Conservation (phyloP, 2,329 filamentous ascomycete genomes). For the Aspergillus eucalypticola region DNA sequence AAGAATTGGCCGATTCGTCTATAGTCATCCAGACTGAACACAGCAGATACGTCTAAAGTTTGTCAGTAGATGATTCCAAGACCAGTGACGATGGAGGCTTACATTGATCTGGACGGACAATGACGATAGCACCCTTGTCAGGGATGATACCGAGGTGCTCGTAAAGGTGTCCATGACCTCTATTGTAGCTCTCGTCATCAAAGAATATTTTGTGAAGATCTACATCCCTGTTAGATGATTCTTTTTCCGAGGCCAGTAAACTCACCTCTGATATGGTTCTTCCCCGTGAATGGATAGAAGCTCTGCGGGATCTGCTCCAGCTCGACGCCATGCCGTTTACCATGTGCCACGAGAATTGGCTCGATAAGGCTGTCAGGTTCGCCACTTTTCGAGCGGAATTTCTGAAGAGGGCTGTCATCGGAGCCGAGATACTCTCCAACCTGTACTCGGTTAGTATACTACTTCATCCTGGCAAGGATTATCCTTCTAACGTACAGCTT, state of each 20-base stretch:
- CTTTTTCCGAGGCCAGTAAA: not conserved
- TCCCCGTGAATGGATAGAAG: slow-evolving; percentile 59
- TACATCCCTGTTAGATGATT: slow-evolving; percentile 23
- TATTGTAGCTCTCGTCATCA: slow-evolving; percentile 58
- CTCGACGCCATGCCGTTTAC: slow-evolving; percentile 51
- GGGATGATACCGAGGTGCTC: slow-evolving; percentile 56
- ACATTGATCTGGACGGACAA: slow-evolving; percentile 65
- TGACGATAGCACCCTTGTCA: slow-evolving; percentile 48
- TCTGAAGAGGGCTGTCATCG: slow-evolving; percentile 42
- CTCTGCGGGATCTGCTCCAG: slow-evolving; percentile 56
- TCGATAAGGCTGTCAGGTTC: slow-evolving; percentile 61
- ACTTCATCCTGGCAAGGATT: not conserved
- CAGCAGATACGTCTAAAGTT: slow-evolving; percentile 42
- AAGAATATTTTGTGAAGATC: slow-evolving; percentile 61
- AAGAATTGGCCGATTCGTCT: slow-evolving; percentile 39
- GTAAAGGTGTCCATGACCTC: slow-evolving; percentile 60
- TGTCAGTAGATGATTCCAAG: slow-evolving; percentile 1
- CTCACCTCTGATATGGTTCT: slow-evolving; percentile 57
- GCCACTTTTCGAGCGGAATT: slow-evolving; percentile 44
- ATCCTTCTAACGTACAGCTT: slow-evolving; percentile 35
- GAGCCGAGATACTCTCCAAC: slow-evolving; percentile 45
- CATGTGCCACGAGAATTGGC: slow-evolving; percentile 55
- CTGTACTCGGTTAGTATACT: slow-evolving; percentile 24
- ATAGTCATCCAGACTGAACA: slow-evolving; percentile 35
- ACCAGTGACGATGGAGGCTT: slow-evolving; percentile 26